Conservation (phyloP, 2,329 filamentous ascomycete genomes). For the Ceratocystis lukuohia region DNA sequence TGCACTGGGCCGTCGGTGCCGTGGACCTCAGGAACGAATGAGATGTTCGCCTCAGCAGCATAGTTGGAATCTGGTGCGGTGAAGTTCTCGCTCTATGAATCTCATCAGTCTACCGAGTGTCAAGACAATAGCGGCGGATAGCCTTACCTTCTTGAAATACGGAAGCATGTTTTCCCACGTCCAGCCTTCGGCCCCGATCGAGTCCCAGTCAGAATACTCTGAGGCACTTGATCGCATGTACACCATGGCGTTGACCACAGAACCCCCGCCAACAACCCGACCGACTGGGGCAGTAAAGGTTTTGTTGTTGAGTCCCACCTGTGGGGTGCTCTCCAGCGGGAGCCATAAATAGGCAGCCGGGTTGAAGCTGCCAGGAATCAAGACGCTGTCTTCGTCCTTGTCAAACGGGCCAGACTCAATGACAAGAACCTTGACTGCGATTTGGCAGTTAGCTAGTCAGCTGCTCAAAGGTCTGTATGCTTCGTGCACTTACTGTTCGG, state of each 20-base stretch:
- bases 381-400: constrained; percentile 23
- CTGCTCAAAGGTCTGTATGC: too few relatives aligned
- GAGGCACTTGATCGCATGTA: constrained; percentile 27
- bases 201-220: constrained; percentile 34
- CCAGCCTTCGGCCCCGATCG: constrained; percentile 33
- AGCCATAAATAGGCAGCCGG: constrained; percentile 26
- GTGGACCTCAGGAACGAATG: constrained; percentile 36
- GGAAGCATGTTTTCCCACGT: constrained; percentile 29
- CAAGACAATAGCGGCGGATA: background rate
- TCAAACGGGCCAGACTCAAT: constrained; percentile 25
- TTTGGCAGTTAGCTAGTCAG: too few relatives aligned
- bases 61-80: constrained; percentile 17
- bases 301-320: constrained; percentile 23
- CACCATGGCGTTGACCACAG: constrained; percentile 30
- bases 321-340: constrained; percentile 22
- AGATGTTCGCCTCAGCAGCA: constrained; percentile 19
- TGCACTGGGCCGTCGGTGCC: constrained; percentile 43
- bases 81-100: constrained; percentile 20
- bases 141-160: constrained; percentile 32
- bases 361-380: constrained; percentile 25
- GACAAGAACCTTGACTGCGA: constrained; percentile 24
- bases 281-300: constrained; percentile 22
- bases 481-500: constrained; percentile 22
- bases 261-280: constrained; percentile 29
- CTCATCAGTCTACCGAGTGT: background rate